phyloP scores from a whole-genome alignment of 495 filamentous ascomycete species.

The Daldinia loculata region DNA sequence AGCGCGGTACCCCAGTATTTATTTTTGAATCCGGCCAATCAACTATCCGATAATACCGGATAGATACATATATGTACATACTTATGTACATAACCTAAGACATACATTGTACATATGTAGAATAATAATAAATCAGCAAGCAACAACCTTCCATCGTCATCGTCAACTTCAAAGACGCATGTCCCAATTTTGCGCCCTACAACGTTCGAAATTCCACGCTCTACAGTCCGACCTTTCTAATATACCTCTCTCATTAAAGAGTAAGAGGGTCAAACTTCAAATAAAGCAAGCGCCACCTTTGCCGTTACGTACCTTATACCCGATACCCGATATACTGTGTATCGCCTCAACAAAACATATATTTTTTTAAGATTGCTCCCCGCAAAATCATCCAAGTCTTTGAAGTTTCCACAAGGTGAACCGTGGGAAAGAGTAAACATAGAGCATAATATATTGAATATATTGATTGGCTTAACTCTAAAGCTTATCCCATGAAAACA shows the following conservation, averaged over 20 bases:
- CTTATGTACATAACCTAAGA: background rate
- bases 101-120: background rate
- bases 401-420: slow-evolving; percentile 15
- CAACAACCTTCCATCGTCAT: slow-evolving; percentile 14
- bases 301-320: background rate
- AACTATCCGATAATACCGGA: background rate
- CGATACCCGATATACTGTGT: background rate
- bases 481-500: slow-evolving; percentile 20
- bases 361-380: slow-evolving; percentile 5
- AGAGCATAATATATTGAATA: slow-evolving; percentile 3
- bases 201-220: background rate
- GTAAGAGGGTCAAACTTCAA: background rate
- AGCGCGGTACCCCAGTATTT: background rate
- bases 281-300: background rate
- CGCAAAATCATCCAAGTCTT: slow-evolving; percentile 20
- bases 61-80: background rate
- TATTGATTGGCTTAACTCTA: background rate
- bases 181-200: slow-evolving; percentile 2
- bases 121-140: slow-evolving; percentile 8
- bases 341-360: slow-evolving; percentile 15
- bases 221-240: background rate
- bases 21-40: background rate
- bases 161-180: slow-evolving; percentile 10
- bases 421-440: slow-evolving; percentile 18
- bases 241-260: background rate